These are phyloP conservation scores for Phyllosticta paracitricarpa DNA, from an alignment of 2,329 filamentous ascomycete species.

Conservation along the genomic window DNA sequence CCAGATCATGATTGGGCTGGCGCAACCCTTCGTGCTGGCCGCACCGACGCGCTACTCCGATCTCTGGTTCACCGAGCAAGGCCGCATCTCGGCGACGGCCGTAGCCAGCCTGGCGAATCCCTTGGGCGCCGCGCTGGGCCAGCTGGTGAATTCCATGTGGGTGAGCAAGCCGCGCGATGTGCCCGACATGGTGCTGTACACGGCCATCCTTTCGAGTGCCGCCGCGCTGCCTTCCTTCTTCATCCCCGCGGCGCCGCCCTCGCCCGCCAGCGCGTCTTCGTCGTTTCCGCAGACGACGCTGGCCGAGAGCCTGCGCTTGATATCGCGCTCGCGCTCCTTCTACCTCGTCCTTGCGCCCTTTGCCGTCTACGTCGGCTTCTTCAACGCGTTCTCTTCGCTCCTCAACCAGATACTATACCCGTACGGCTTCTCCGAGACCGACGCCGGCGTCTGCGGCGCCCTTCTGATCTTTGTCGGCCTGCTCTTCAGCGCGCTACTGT, in stretches of 20 bases:
- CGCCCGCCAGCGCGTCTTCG: slow-evolving; percentile 62
- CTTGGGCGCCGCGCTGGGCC: slow-evolving; percentile 71
- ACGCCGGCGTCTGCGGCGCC: slow-evolving; percentile 83
- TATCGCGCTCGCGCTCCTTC: slow-evolving; percentile 55
- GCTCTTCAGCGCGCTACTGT: slow-evolving; percentile 61
- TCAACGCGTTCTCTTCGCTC: slow-evolving; percentile 83
- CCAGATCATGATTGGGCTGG: slow-evolving; percentile 78
- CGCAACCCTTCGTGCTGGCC: slow-evolving; percentile 84
- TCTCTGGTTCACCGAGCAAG: slow-evolving; percentile 81
- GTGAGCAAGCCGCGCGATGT: slow-evolving; percentile 54
- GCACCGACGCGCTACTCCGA: slow-evolving; percentile 88
- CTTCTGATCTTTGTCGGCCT: slow-evolving; percentile 84
- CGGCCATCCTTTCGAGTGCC: slow-evolving; percentile 66
- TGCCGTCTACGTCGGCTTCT: slow-evolving; percentile 75
- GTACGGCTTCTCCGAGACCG: slow-evolving; percentile 71
- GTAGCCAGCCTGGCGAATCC: slow-evolving; percentile 80
- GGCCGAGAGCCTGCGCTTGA: slow-evolving; percentile 38
- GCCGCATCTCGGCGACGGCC: slow-evolving; percentile 80
- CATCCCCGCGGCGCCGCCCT: slow-evolving; percentile 57
- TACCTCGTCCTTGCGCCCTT: slow-evolving; percentile 78
- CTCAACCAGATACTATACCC: slow-evolving; percentile 84
- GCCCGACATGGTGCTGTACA: slow-evolving; percentile 73
- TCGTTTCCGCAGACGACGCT: slow-evolving; percentile 45
- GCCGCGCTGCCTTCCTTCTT: slow-evolving; percentile 69
- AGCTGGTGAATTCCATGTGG: slow-evolving; percentile 76